Conservation (phyloP, 805 yeast genomes). For the Barnettozyma pratensis region DNA sequence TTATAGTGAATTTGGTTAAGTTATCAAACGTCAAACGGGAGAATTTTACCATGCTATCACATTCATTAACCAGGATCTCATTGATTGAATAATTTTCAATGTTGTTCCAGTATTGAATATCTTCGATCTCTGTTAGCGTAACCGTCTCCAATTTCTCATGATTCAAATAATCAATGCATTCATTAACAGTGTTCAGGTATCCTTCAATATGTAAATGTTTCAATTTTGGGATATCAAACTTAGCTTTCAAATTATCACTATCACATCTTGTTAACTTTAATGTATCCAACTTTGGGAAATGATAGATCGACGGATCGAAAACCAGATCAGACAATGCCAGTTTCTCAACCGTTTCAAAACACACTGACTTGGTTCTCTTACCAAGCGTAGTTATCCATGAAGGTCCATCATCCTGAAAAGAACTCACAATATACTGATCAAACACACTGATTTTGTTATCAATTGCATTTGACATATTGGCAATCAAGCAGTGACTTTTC, state of each 20-base stretch:
- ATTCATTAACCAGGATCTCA: constrained; percentile 4
- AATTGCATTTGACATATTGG: neutral
- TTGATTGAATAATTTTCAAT: constrained; percentile 7
- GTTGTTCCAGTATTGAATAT: constrained; percentile 10
- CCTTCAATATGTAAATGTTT: constrained; percentile 2
- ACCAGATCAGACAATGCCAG: constrained; percentile 4
- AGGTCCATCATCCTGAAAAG: neutral
- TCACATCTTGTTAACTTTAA: constrained; percentile 8
- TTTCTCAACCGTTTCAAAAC: constrained; percentile 10
- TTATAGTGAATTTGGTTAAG: constrained; percentile 4
- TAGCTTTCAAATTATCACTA: neutral
- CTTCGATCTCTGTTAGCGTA: constrained; percentile 6
- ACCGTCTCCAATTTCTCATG: constrained; percentile 1
- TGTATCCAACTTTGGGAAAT: constrained; percentile 8
- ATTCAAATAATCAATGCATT: constrained; percentile 9
- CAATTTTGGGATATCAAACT: constrained; percentile 7
- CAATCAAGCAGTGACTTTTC: neutral
- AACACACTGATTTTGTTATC: constrained; percentile 9
- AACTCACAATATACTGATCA: constrained; percentile 2
- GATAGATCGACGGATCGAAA: constrained; percentile 7
- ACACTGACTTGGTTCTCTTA: constrained; percentile 1
- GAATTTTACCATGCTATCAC: constrained; percentile 5
- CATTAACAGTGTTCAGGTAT: constrained; percentile 5
- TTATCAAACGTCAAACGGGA: constrained; percentile 2
- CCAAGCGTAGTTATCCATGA: constrained; percentile 8